Evolutionary conservation across 768 basidiomycete genomes (phyloP), one percentile per base, ranked within the genome.

Genomic region (Amanita rubescens): DNA sequence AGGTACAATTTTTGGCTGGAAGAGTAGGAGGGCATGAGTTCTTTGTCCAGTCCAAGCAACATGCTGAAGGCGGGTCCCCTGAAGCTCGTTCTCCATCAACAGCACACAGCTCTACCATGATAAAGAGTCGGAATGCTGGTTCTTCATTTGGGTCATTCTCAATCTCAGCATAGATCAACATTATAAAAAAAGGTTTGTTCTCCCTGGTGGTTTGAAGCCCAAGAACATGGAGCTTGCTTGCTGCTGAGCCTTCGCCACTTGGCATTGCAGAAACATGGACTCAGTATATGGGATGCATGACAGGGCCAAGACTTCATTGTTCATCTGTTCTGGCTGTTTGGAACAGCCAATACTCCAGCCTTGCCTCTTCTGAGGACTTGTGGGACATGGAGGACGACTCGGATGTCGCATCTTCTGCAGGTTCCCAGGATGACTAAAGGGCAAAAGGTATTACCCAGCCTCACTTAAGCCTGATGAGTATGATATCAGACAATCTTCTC

Each of bases 41-140:
- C n/a, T n/a, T n/a, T n/a, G n/a, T n/a, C n/a, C n/a, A n/a, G n/a
- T n/a, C n/a, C n/a, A n/a, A n/a, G n/a, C n/a, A n/a, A n/a, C n/a
- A n/a, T n/a, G n/a, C n/a, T n/a, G n/a, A n/a, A n/a, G n/a, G n/a
- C n/a, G n/a, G n/a, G n/a, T n/a, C n/a, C n/a, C n/a, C n/a, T n/a
- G n/a, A n/a, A n/a, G n/a, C n/a, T n/a, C n/a, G 34, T 55, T 72
- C 9, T 71, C 71, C 0, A 54, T 72, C 0, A 73, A 76, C 57
- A 70, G 76, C 7, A 71, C 71, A 0, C 75, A 77, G 54, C 66
- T 78, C 0, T 76, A 74, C 51, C 58, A 57, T n/a, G 63, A 63
- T 55, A 76, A 76, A 57, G 53, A 60, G 27, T 77, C 74, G 0
- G 72, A 76, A 46, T 67, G 63, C 19, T 75, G 72, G 74, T 72